Evolutionary conservation across 352 stramenopile genomes (phyloP), one percentile per base, ranked within the genome.

Genomic region (Phytophthora multivora): DNA sequence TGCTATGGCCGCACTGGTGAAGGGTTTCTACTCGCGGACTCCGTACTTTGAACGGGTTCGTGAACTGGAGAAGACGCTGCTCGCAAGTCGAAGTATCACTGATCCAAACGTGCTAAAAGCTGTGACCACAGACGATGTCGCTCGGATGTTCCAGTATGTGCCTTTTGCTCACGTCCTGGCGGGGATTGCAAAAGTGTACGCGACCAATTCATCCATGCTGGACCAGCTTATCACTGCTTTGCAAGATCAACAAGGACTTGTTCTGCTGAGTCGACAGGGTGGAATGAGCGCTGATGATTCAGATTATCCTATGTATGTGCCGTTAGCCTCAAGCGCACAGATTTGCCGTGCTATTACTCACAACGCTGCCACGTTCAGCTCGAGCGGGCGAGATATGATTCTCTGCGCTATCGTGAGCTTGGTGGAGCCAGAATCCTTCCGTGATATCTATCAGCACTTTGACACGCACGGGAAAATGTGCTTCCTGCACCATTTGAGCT

Each of bases 371-470:
- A 57, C 40, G 4, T 90, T 91, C 59, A 91, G 83, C 38, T 54
- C 75, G 3, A 91, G 83, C n/a, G 83, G 83, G 5, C 84, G 80
- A 19, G 80, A 91, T 35, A 91, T 91, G 83, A 78, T 90, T 7
- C 30, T 91, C 15, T 89, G 79, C 35, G 75, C 83, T 23, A 85
- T 91, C 23, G 57, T 90, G 12, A 77, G 88, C 28, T 65, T 82
- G 23, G 53, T 91, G 8, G 83, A 91, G 7, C 55, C 68, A 2
- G 79, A 86, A n/a, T 89, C 80, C 40, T 91, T 91, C 55, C 72
- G 67, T 40, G 79, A 90, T 30, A 68, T 90, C 19, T 91, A 83
- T 41, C 80, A 84, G 38, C 72, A 78, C 35, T 91, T 91, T 25
- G 79, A 87, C 28, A 52, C 63, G 1, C 73, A 84, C 18, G 79